A percentile compares a stretch with the other conserved stretches of the same genome.
phyloP scores from a whole-genome alignment of 768 basidiomycete genomes.

The Porpolomopsis calyptriformis region DNA sequence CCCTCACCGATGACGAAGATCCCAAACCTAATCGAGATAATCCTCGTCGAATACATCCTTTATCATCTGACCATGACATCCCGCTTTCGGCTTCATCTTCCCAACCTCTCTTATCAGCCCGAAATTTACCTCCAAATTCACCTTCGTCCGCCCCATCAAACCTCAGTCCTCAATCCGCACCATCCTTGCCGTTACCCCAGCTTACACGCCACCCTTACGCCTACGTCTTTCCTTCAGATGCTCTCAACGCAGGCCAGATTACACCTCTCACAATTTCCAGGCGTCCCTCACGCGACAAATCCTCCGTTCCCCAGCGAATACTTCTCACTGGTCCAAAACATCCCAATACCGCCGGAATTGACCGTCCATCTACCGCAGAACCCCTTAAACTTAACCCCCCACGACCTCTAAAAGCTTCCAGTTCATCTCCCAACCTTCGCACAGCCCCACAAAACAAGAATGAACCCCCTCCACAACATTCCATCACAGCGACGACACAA shows the following conservation, averaged over 20 bases:
- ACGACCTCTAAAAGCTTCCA: conserved; percentile 4
- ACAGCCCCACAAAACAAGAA: background rate
- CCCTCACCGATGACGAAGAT: background rate
- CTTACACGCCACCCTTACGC: conserved; percentile 39
- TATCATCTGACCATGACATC: background rate
- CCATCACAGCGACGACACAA: background rate
- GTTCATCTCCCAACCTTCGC: conserved; percentile 8
- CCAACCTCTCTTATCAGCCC: no score
- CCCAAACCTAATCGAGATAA: no score
- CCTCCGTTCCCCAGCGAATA: background rate
- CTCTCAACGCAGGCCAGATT: background rate
- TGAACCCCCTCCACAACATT: background rate
- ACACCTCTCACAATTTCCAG: background rate
- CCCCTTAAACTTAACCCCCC: conserved; percentile 1
- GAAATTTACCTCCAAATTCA: no score
- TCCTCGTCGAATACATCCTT: no score
- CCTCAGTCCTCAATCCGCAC: background rate
- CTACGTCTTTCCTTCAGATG: conserved; percentile 23
- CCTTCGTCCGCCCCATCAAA: background rate
- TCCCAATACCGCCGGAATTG: background rate
- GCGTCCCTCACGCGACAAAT: background rate
- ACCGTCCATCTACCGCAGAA: background rate
- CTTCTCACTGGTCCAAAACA: conserved; percentile 1
- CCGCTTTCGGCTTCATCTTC: no score
- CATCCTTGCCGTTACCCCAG: background rate